Conservation (phyloP, 108 stramenopile species). For the Cylindrotheca closterium region DNA sequence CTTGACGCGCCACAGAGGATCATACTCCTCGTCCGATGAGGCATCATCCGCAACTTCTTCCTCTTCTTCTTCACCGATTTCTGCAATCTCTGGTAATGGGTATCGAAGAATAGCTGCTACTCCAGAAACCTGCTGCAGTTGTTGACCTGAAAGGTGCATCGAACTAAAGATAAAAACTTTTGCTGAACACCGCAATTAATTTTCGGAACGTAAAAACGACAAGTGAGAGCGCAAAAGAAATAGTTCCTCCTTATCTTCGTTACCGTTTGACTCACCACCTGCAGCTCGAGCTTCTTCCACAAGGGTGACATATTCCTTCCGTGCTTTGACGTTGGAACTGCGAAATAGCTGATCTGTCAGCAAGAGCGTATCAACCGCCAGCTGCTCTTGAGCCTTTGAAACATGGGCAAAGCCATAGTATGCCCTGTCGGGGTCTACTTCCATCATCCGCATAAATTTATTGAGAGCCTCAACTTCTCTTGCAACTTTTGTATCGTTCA, state of each 20-base stretch:
- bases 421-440: constrained; percentile 88
- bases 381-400: constrained; percentile 75
- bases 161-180: constrained; percentile 84
- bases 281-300: constrained; percentile 84
- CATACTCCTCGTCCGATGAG: constrained; percentile 43
- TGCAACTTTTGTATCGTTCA: constrained; percentile 90
- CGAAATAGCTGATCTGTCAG: constrained; percentile 95
- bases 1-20: constrained; percentile 46
- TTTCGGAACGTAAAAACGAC: neutral
- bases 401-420: constrained; percentile 93
- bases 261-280: constrained; percentile 56
- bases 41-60: constrained; percentile 13
- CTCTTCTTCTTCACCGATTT: constrained; percentile 66
- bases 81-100: constrained; percentile 86
- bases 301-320: constrained; percentile 83
- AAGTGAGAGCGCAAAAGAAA: neutral
- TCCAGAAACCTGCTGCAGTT: constrained; percentile 90
- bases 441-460: constrained; percentile 91
- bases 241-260: no score
- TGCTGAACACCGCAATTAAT: neutral
- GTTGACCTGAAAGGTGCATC: constrained; percentile 94
- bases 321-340: constrained; percentile 65
- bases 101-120: constrained; percentile 94
- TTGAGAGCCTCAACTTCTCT: constrained; percentile 89
- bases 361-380: constrained; percentile 90